Evolutionary conservation across 768 basidiomycete species (phyloP), one percentile per base, ranked within the genome.

Genomic region (Amanita muscaria): DNA sequence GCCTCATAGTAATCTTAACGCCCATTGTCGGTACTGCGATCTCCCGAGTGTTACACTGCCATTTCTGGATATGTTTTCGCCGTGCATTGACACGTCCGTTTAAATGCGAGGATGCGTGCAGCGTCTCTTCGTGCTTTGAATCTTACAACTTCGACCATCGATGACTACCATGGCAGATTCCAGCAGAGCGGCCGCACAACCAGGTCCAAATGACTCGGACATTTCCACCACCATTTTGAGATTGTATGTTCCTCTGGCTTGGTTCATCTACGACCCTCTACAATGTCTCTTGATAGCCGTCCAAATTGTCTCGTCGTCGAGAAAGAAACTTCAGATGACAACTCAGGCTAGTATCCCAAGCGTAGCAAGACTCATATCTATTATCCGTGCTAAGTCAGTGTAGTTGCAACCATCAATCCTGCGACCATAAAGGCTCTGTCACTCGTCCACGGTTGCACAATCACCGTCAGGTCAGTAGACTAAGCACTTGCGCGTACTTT

Each of bases 301-400:
- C 94, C 96, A 24, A 96, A 97, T 73, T 89, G 94, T 61, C 78
- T 99, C 51, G 87, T 98, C 58, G 93, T 97, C 53, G 94, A 98
- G 58, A 96, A 99, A 60, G 80, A 90, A 27, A 74, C 83, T 12
- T 73, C 84, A 27, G 96, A 99, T 64, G 96, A 99, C 61, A 99
- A 98, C 74, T 94, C 90, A 64, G 88, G 88, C 84, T 57, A 59
- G 77, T 43, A n/a, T 9, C 10, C 14, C 9, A n/a, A 3, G 21
- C 8, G 3, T 32, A 22, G 6, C 24, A 5, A 23, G 16, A 34
- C 16, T 10, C 38, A 31, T 15, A 9, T 30, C 18, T n/a, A n/a
- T n/a, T n/a, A n/a, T n/a, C n/a, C 18, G 21, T 9, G 24, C 40
- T n/a, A 19, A 37, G 22, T 32, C 42, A 23, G n/a, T 40, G 6